Evolutionary conservation across 2,329 filamentous ascomycete species (phyloP), one percentile per base, ranked within the genome.

Genomic region (Cytospora leucostoma): DNA sequence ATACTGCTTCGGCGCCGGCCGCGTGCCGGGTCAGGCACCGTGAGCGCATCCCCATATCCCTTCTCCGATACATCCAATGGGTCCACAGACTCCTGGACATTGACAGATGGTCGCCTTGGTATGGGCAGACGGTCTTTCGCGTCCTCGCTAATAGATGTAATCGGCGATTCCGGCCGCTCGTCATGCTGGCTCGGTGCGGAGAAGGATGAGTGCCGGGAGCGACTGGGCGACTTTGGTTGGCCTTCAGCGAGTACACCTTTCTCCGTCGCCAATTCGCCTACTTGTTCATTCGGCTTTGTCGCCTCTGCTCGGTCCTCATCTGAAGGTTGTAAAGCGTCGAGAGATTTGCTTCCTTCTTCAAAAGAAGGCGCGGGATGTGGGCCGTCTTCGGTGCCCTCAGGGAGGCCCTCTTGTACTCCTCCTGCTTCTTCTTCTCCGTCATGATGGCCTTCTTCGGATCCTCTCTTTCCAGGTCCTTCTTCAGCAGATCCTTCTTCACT

Each of bases 11-110:
- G 61, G 38, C 52, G 50, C 15, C 64, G 57, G 17, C 56, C 40
- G 12, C 58, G 50, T 6, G 38, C 13, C 21, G 35, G 21, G 13
- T 49, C 17, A 12, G 64, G 64, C 17, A 64, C 64, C 8, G 62
- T 27, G 15, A 66, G 58, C 11, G 50, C 53, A 32, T 33, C 38
- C 10, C 54, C 62, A 40, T 64, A 38, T 8, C 44, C 50, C 62
- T 71, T 72, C 32, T 72, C 68, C 21, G 84, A 74, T 3, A 77
- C 79, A 64, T 86, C 81, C 56, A 77, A 83, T 73, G 80, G 78
- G 27, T 77, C 77, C 37, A 84, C 82, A 32, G 84, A 72, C 55
- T 80, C 78, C 60, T 81, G 80, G 2, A 84, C 81, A 65, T 81
- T 84, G 6, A 70, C 69, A 8, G 79, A 80, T 0, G 69, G 67